Evolutionary conservation across 768 basidiomycete genomes (phyloP).

Genomic region (Lentinula sp.): DNA sequence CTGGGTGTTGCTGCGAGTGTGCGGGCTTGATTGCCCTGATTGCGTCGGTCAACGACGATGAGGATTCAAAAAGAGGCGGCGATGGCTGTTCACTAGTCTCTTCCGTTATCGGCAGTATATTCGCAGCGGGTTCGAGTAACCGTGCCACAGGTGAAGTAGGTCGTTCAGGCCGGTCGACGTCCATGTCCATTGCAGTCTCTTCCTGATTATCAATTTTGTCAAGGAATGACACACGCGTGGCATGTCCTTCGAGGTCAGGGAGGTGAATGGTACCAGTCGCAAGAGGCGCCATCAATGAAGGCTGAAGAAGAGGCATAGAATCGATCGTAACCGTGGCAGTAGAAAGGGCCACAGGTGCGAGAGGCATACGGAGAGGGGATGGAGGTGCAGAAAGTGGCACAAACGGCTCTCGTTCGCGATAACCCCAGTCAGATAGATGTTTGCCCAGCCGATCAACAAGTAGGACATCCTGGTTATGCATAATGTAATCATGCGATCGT

Average conservation of each 20-base stretch:
- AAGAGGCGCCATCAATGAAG: no score
- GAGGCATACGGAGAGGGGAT: neutral
- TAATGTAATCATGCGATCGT: neutral
- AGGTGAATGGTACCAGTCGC: neutral
- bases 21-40: no score
- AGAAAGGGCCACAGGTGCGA: neutral
- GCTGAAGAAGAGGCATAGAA: neutral
- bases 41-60: neutral
- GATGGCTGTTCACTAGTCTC: neutral
- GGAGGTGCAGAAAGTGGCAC: neutral
- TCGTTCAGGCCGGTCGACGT: neutral
- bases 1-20: neutral
- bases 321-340: neutral
- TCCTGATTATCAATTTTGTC: neutral
- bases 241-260: neutral
- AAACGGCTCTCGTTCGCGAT: conserved; percentile 1
- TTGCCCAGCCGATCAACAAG: conserved; percentile 2
- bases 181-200: neutral
- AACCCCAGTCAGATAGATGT: conserved; percentile 5
- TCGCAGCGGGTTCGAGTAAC: neutral
- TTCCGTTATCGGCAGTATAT: neutral
- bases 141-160: conserved; percentile 2
- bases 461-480: conserved; percentile 1
- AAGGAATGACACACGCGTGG: neutral
- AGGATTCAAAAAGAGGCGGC: neutral